Percentiles rank a stretch among this genome's conserved stretches.
Evolutionary conservation across 2,329 filamentous ascomycete species (phyloP).

Genomic region (Trichoderma atroviride): DNA sequence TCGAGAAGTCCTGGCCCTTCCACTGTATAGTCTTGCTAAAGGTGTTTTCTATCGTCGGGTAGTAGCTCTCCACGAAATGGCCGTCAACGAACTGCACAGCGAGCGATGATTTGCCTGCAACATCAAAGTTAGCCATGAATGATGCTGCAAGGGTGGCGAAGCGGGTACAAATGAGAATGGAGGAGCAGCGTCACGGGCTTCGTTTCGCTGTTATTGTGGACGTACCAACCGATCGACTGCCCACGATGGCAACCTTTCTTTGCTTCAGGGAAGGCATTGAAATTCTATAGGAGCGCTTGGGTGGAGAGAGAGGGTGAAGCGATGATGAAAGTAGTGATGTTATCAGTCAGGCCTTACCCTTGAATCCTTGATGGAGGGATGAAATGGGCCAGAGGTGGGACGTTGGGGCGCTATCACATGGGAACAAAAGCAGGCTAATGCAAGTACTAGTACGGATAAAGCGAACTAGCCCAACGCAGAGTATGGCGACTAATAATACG

Average conservation of each 20-base stretch:
- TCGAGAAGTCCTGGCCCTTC: conserved; percentile 90
- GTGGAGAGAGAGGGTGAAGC: background rate
- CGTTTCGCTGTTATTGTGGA: conserved; percentile 23
- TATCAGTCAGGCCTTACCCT: background rate
- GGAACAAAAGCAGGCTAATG: background rate
- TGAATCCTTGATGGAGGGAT: background rate
- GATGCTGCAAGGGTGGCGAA: background rate
- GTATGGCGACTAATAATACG: background rate
- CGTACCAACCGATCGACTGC: conserved; percentile 80
- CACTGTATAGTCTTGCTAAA: conserved; percentile 95
- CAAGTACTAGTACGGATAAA: conserved; percentile 9
- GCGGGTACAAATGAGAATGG: background rate
- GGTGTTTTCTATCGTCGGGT: conserved; percentile 98
- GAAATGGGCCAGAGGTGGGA: background rate
- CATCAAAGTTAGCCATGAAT: background rate
- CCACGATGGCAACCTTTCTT: conserved; percentile 93
- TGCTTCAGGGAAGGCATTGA: conserved; percentile 76
- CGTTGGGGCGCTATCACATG: conserved; percentile 13
- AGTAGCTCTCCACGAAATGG: conserved; percentile 98
- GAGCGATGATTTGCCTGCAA: conserved; percentile 89
- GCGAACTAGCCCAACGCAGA: background rate
- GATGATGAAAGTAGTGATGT: background rate
- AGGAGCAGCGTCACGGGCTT: background rate
- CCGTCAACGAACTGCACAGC: conserved; percentile 97
- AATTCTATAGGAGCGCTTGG: background rate